phyloP scores from a whole-genome alignment of 1,284 basidiomycete genomes.

The Tetrapyrgos nigripes region DNA sequence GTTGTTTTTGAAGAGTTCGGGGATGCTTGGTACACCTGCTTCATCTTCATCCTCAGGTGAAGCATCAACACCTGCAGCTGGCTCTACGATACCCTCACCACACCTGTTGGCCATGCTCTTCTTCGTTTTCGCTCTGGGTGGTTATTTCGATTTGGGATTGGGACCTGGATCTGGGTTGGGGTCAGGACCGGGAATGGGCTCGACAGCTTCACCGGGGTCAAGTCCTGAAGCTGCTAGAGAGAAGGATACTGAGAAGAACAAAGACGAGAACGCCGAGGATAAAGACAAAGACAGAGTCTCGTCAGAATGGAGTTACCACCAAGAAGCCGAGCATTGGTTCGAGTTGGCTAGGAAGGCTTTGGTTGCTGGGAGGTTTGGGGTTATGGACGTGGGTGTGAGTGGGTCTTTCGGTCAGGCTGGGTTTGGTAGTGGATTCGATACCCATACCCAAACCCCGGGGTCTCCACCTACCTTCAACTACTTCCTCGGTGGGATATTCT shows the following conservation, averaged over 20 bases:
- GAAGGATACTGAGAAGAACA: not conserved
- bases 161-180: slow-evolving; percentile 46
- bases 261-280: not conserved
- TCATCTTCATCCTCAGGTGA: not conserved
- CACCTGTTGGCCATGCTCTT: slow-evolving; percentile 56
- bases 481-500: too few relatives aligned
- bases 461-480: too few relatives aligned
- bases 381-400: too few relatives aligned
- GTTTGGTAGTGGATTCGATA: too few relatives aligned
- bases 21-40: not conserved
- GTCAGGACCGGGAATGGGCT: too few relatives aligned
- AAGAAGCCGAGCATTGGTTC: slow-evolving; percentile 13
- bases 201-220: too few relatives aligned
- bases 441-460: too few relatives aligned
- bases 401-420: too few relatives aligned
- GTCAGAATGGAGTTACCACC: slow-evolving; percentile 38
- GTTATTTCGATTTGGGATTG: slow-evolving; percentile 50
- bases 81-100: too few relatives aligned
- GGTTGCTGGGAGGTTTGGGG: not conserved
- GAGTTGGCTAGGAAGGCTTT: slow-evolving; percentile 11
- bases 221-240: too few relatives aligned
- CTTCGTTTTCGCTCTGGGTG: slow-evolving; percentile 59
- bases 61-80: slow-evolving; percentile 1
- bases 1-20: slow-evolving; percentile 1
- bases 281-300: too few relatives aligned